These are phyloP conservation scores for Hypericum androsaemum DNA, from an alignment of 345 rosid genomes.

Conservation along the genomic window DNA sequence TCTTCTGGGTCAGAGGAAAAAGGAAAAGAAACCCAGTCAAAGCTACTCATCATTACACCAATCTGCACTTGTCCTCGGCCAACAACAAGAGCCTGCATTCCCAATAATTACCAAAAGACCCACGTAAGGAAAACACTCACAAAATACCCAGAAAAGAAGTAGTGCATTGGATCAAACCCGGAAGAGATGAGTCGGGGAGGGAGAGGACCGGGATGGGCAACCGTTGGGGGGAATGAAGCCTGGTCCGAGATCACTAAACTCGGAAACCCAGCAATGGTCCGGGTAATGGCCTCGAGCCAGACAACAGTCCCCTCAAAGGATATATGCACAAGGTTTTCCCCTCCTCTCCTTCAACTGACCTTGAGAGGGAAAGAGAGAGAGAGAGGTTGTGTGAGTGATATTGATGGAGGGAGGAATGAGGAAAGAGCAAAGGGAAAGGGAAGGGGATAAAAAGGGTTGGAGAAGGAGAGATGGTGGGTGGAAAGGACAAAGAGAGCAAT, in stretches of 20 bases:
- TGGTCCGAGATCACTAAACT: slow-evolving; percentile 70
- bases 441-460: not conserved
- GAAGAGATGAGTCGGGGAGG: not conserved
- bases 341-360: slow-evolving; percentile 9
- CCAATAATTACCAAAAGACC: slow-evolving; percentile 6
- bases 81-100: slow-evolving; percentile 10
- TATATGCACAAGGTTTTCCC: slow-evolving; percentile 4
- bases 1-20: slow-evolving; percentile 24
- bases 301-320: slow-evolving; percentile 91
- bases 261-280: slow-evolving; percentile 10
- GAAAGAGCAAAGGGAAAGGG: not conserved
- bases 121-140: slow-evolving; percentile 6
- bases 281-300: slow-evolving; percentile 77
- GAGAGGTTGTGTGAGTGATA: not conserved
- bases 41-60: slow-evolving; percentile 58
- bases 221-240: slow-evolving; percentile 95
- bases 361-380: not conserved
- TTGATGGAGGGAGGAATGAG: not conserved
- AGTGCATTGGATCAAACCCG: no score
- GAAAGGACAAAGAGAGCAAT: slow-evolving; percentile 40
- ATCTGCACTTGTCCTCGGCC: slow-evolving; percentile 31
- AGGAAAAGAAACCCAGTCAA: slow-evolving; percentile 23
- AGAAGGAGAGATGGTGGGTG: slow-evolving; percentile 20
- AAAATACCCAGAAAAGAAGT: not conserved
- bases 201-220: not conserved